Evolutionary conservation across 2,329 filamentous ascomycete species (phyloP), one percentile per base, ranked within the genome.

Genomic region (Ophiostoma himal-ulmi): DNA sequence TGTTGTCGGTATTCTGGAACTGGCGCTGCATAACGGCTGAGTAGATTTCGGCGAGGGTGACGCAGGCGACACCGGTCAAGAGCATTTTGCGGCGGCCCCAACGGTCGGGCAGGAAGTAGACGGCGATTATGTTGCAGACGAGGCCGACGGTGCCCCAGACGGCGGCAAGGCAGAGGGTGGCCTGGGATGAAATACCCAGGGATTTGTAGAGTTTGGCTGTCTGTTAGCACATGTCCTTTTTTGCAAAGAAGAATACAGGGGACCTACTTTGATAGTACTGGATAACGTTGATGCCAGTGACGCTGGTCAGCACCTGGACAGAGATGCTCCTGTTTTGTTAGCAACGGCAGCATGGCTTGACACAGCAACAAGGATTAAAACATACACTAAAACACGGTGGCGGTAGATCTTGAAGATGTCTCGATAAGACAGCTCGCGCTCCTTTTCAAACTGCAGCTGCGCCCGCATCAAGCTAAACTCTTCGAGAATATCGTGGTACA

Each of bases 11-110:
- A 85, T 76, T 0, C 82, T 85, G 72, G 75, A 87, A 88, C 65
- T 82, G 76, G 37, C 80, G 79, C 76, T 88, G 85, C 84, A 88
- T 87, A 60, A 87, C 82, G 1, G 86, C 84, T 0, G 85, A 80
- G 73, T 88, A 88, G 69, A 87, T 86, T 74, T 87, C 84, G 67
- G 85, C 82, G n/a, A 86, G 14, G 17, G 87, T 79, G 60, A 88
- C 81, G 0, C 83, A 83, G 5, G 76, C 74, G 3, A 88, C 75
- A 6, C 86, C 86, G 1, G 84, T 74, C 6, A 88, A 75, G 13
- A 88, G 81, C 86, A 88, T 87, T 66, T 85, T 86, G 71, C 85
- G 81, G 48, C 85, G 83, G 62, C 85, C 85, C 85, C 85, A 88
- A 76, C 84, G 84, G 75, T 87, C 85, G 1, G 83, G 83, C 13